Evolutionary conservation across 2,329 filamentous ascomycete genomes (phyloP), one percentile per base, ranked within the genome.

Genomic region (Ceratocystiopsis minuta): DNA sequence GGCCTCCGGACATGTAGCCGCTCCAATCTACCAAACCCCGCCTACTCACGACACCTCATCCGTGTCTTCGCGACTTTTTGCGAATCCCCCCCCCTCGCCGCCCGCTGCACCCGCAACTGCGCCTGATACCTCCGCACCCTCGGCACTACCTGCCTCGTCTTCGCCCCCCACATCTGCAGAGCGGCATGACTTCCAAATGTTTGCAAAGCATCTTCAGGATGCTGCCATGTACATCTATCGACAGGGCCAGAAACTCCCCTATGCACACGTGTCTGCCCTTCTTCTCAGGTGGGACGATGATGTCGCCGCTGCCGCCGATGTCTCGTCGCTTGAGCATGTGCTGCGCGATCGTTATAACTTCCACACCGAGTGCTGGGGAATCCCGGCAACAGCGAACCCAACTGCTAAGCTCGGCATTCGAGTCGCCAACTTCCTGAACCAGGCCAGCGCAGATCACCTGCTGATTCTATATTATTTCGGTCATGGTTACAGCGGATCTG

Each of bases 201-300:
- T 78, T 53, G 75, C 74, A 45, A 67, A 74, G 38, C 75, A 79
- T 59, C 65, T 79, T 37, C 75, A 79, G 54, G 75, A 78, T 65
- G 75, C 74, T 39, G 74, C 75, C 48, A 76, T 77, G 67, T 63
- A 76, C 51, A 76, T 79, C 49, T 72, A 76, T 54, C 66, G 70
- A 47, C 73, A 77, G 57, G 71, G 70, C 37, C 70, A 76, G 52
- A 66, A 65, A 44, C 63, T 65, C 3, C 66, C 66, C 18, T 76
- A 79, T 49, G 65, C 60, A 16, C 67, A 65, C 43, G 72, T 74
- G 14, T 76, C 72, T 4, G 74, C 75, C 12, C 57, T 79, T 32
- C 56, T 79, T 39, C 50, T 79, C 45, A 64, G 69, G 43, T 79
- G 75, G 75, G 71, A 78, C 48, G 72, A 75, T 42, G 72, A 78